A percentile compares a stretch with the other conserved stretches of the same genome.
Evolutionary conservation across 1,284 basidiomycete genomes (phyloP).

Genomic region (Kwoniella shivajii): DNA sequence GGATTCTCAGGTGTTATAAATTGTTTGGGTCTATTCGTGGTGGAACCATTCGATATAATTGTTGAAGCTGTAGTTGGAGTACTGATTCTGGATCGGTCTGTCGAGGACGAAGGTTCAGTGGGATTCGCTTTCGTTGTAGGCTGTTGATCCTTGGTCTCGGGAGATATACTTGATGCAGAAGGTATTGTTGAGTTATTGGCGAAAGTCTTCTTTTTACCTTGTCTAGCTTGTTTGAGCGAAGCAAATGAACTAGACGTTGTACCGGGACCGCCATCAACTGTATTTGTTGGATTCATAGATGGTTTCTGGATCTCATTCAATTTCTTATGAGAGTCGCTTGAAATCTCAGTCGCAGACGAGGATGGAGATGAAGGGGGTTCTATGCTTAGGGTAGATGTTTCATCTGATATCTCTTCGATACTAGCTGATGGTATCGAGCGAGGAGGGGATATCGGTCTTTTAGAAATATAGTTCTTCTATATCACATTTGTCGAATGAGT

Average conservation of each 20-base stretch:
- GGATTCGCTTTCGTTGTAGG: not conserved
- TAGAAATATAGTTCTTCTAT: slow-evolving; percentile 1
- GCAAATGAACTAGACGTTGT: slow-evolving; percentile 24
- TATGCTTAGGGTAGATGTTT: not conserved
- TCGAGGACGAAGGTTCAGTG: not conserved
- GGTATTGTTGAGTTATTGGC: not conserved
- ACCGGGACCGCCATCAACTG: not conserved
- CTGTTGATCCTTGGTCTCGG: not conserved
- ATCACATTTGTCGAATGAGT: no score
- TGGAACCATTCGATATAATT: not conserved
- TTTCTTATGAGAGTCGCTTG: no score
- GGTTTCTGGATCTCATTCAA: not conserved
- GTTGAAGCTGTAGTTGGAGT: not conserved
- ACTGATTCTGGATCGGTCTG: not conserved
- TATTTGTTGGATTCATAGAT: not conserved
- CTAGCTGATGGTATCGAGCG: slow-evolving; percentile 2
- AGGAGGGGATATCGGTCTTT: slow-evolving; percentile 15
- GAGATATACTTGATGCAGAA: not conserved
- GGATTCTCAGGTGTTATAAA: not conserved
- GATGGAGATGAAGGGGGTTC: not conserved
- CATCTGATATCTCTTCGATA: not conserved
- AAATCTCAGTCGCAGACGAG: not conserved
- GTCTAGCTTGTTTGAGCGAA: slow-evolving; percentile 26
- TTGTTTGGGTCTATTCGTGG: no score
- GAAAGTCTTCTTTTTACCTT: slow-evolving; percentile 26